A percentile compares a stretch with the other conserved stretches of the same genome.
phyloP scores from a whole-genome alignment of 768 basidiomycete genomes.

The Lentinula aciculospora region DNA sequence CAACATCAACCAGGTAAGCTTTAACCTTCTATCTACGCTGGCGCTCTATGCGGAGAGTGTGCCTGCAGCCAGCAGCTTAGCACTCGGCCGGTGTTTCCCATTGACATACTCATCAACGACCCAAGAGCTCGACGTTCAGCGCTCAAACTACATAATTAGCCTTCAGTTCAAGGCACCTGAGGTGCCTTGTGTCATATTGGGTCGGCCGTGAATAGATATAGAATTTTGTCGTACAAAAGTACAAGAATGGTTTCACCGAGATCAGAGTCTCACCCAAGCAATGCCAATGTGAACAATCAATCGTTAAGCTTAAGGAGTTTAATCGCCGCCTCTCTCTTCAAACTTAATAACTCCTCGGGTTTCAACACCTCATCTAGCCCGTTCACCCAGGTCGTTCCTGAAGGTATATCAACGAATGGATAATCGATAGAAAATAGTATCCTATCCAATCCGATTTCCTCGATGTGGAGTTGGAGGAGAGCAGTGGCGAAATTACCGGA shows the following conservation, averaged over 20 bases:
- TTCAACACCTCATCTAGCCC: slow-evolving; percentile 2
- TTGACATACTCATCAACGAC: no score
- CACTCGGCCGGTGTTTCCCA: no score
- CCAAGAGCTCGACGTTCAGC: no score
- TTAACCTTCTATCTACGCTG: no score
- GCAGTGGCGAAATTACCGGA: slow-evolving; percentile 35
- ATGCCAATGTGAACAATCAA: not conserved
- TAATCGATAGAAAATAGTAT: slow-evolving; percentile 38
- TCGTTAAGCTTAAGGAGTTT: slow-evolving; percentile 6
- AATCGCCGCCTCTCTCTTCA: slow-evolving; percentile 6
- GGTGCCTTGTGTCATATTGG: no score
- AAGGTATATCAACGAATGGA: slow-evolving; percentile 19
- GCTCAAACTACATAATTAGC: no score
- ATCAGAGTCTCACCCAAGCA: no score
- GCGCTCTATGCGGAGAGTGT: no score
- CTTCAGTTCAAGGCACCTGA: no score
- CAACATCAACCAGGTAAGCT: not conserved
- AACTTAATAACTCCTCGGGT: slow-evolving; percentile 1
- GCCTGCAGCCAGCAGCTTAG: no score
- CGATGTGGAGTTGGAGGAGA: slow-evolving; percentile 31
- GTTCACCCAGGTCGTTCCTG: slow-evolving; percentile 9
- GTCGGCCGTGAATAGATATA: no score
- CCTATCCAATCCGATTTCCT: slow-evolving; percentile 32
- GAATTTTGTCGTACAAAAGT: no score
- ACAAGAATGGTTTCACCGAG: not conserved